Evolutionary conservation across 2,329 filamentous ascomycete species (phyloP), one percentile per base, ranked within the genome.

Genomic region (Hymenoscyphus albidus): DNA sequence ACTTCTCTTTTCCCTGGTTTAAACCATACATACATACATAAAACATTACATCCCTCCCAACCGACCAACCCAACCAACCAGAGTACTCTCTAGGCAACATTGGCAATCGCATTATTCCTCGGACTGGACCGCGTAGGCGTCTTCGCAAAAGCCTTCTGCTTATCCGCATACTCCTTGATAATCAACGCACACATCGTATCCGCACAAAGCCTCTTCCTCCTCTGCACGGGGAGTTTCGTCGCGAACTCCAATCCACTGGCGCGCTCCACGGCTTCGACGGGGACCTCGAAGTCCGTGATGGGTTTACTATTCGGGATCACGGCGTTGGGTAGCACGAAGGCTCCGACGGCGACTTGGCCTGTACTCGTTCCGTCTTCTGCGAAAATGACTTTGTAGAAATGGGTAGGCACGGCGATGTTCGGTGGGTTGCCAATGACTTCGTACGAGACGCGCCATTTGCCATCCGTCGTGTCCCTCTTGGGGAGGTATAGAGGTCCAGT

Each of bases 381-480:
- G 74, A 95, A 96, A 72, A 99, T 95, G 74, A 99, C 92, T 82
- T 99, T 99, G 85, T 97, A 99, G 80, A 99, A 99, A 78, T 99
- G 95, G 27, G 95, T 99, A 2, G 95, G 95, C 62, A 99, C 95
- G 32, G 95, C 93, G 63, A 99, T 90, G 73, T 93, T 96, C 7
- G 95, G 94, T 69, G 95, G 95, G 75, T 83, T 90, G 48, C 95
- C 95, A 72, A 99, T 97, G 65, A 99, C 90, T 80, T 99, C 95
- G 80, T 99, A 98, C 67, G 84, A 88, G 65, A 97, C 93, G 70
- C 93, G 89, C 93, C 93, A 99, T 81, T 98, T 98, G 72, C 91
- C 90, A 80, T 98, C 95, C 64, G 79, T 78, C 4, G 88, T 83
- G 70, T 97, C 92, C 66, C 88, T 86, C 77, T 90, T 90, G 10